phyloP scores from a whole-genome alignment of 495 filamentous ascomycete genomes.

The Schizothecium vesticola region DNA sequence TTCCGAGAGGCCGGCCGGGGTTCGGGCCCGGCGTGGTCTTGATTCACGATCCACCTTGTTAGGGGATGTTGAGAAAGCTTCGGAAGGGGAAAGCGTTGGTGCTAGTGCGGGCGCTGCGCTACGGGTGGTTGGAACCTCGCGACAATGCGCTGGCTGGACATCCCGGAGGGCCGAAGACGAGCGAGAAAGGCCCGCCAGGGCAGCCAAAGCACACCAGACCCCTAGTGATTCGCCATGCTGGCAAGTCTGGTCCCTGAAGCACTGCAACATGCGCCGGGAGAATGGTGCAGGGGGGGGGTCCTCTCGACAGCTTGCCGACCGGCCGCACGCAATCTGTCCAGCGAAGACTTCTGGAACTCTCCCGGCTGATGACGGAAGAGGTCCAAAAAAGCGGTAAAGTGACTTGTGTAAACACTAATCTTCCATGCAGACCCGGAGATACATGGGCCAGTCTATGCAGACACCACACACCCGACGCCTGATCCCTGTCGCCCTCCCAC shows the following conservation, averaged over 20 bases:
- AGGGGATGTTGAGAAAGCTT: background rate
- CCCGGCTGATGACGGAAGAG: background rate
- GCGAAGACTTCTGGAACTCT: background rate
- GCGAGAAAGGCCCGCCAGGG: background rate
- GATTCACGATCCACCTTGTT: background rate
- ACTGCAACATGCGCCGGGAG: background rate
- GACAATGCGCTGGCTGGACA: background rate
- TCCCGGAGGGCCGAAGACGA: background rate
- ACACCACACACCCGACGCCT: background rate
- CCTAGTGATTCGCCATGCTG: background rate
- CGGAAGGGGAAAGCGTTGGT: background rate
- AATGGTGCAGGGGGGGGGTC: background rate
- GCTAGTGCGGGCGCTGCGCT: background rate
- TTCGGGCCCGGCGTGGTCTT: background rate
- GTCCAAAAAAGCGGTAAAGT: background rate
- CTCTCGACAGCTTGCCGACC: background rate
- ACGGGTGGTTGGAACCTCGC: background rate
- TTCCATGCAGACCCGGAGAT: background rate
- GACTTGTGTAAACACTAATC: background rate
- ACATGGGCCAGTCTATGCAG: background rate
- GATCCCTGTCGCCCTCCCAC: background rate
- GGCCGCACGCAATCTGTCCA: background rate
- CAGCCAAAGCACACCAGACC: background rate
- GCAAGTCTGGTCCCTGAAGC: background rate
- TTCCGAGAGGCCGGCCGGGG: background rate